Conservation (phyloP, 805 yeast genomes). For the Danielozyma ontarioensis region DNA sequence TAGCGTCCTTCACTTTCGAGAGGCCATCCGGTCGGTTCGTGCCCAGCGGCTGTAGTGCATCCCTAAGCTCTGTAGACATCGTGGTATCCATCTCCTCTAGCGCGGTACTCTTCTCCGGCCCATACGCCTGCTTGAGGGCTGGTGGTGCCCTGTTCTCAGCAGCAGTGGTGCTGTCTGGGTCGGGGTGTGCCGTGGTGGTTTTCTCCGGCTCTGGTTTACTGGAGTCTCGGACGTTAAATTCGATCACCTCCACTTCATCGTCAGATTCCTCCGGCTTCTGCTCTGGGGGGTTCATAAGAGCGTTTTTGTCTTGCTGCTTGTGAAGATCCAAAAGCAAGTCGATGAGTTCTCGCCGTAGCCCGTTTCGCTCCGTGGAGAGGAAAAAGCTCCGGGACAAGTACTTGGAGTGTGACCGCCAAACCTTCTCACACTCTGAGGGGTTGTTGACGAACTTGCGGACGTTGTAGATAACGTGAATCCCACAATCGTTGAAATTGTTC, state of each 20-base stretch:
- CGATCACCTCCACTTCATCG: slow-evolving; percentile 18
- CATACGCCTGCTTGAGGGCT: no score
- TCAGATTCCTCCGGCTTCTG: slow-evolving; percentile 9
- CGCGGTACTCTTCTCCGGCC: background rate
- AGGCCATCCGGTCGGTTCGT: background rate
- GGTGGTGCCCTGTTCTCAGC: no score
- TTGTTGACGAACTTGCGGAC: slow-evolving; percentile 52
- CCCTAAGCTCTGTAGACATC: background rate
- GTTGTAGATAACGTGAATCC: slow-evolving; percentile 82
- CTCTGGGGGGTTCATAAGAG: background rate
- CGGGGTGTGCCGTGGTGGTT: background rate
- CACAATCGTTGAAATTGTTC: slow-evolving; percentile 89
- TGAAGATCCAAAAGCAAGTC: slow-evolving; percentile 19
- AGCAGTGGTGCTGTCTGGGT: background rate
- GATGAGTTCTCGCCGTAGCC: slow-evolving; percentile 19
- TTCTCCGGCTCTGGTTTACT: background rate
- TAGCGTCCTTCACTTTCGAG: no score
- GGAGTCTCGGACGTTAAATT: slow-evolving; percentile 5
- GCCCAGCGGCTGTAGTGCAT: background rate
- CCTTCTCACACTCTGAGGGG: slow-evolving; percentile 41
- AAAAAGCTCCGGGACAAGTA: slow-evolving; percentile 1
- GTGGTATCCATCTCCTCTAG: background rate
- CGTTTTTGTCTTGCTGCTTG: slow-evolving; percentile 8
- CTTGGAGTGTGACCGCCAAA: slow-evolving; percentile 36
- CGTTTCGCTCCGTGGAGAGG: slow-evolving; percentile 7